These are phyloP conservation scores for Periconia digitata DNA, from an alignment of 2,329 filamentous ascomycete species.

Conservation along the genomic window DNA sequence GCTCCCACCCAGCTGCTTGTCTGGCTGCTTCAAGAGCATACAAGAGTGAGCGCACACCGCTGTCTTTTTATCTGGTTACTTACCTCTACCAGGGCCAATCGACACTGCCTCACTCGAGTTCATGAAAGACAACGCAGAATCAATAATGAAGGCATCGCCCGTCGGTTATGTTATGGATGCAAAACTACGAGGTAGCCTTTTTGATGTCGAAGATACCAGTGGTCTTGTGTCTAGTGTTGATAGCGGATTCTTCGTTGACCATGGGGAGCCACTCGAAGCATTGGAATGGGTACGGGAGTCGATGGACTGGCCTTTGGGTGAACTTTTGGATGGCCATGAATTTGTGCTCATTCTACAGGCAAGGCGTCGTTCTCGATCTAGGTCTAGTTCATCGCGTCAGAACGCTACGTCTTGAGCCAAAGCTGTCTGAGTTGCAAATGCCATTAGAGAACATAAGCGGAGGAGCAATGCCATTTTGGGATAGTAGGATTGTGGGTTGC, in stretches of 20 bases:
- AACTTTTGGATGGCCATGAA: slow-evolving; percentile 36
- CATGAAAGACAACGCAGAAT: slow-evolving; percentile 29
- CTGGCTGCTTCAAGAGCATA: slow-evolving; percentile 36
- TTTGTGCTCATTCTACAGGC: slow-evolving; percentile 33
- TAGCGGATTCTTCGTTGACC: slow-evolving; percentile 44
- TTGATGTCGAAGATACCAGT: slow-evolving; percentile 28
- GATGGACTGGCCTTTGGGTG: slow-evolving; percentile 37
- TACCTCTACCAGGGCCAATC: slow-evolving; percentile 20
- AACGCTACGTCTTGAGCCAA: no score
- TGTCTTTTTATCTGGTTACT: slow-evolving; percentile 4
- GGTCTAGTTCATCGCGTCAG: slow-evolving; percentile 23
- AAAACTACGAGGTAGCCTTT: slow-evolving; percentile 41
- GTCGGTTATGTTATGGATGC: slow-evolving; percentile 44
- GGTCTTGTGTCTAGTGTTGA: slow-evolving; percentile 39
- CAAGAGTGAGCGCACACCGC: slow-evolving; percentile 23
- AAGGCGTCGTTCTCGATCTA: slow-evolving; percentile 23
- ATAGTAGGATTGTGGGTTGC: no score
- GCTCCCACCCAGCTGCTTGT: slow-evolving; percentile 44
- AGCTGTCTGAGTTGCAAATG: no score
- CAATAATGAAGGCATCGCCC: slow-evolving; percentile 41
- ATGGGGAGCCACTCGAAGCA: slow-evolving; percentile 38
- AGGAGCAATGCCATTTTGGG: no score
- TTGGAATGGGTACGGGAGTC: slow-evolving; percentile 27
- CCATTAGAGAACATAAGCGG: no score
- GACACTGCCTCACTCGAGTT: slow-evolving; percentile 26